Evolutionary conservation across 352 stramenopile species (phyloP), one percentile per base, ranked within the genome.

Genomic region (Pythium aquatile): DNA sequence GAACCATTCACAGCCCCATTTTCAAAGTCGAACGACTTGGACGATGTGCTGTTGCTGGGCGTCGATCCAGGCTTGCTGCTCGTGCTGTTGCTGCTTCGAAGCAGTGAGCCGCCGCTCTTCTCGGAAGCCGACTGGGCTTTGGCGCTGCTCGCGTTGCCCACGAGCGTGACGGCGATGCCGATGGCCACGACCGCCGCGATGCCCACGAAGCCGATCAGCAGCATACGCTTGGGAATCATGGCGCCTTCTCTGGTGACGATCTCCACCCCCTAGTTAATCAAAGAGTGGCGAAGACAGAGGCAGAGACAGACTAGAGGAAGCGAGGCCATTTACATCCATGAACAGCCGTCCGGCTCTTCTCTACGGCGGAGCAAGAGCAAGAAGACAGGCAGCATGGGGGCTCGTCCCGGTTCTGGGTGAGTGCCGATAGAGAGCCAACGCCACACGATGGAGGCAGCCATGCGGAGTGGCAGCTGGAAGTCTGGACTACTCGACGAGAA

Each of bases 191-290:
- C 32, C 44, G 57, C 57, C 44, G 57, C 47, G 44, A 63, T 28
- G 42, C 44, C 57, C 46, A 63, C 57, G 57, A 63, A 26, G 32
- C 57, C 57, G 26, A 63, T 28, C 30, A 63, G 28, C 6, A 63
- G 14, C 20, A 40, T 17, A 10, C 47, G 44, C 40, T 40, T 37
- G 11, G 57, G 30, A 17, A 33, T 16, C 20, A 26, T 35, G 40
- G 57, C 17, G 32, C 24, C 55, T 29, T 37, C 29, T 6, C 14
- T 35, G 54, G 20, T 24, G 20, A 24, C 20, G 26, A 29, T 63
- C 57, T 44, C 32, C 10, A 10, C 32, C 10, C 10, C 1, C 6
- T 37, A 37, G 10, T 11, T 37, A 37, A 37, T 37, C 32, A 10
- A 37, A 37, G 20, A 24, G 20, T 24, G 20, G 20, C 20, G 20